Evolutionary conservation across 192 early-diverging fungal species (phyloP).

Genomic region (Mortierella alpina): DNA sequence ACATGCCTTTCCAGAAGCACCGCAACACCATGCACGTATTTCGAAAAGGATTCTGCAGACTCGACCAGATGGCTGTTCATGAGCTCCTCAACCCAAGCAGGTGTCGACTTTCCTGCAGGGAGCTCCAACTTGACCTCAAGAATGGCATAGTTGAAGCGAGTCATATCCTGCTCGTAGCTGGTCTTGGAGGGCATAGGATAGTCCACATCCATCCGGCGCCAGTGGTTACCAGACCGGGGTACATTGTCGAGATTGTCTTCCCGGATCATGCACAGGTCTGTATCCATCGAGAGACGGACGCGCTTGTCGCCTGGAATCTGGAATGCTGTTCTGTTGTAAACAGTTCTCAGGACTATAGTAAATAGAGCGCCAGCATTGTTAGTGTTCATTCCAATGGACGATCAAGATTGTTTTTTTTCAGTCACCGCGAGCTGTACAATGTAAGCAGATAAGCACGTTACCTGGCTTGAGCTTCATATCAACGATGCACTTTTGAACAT

Average conservation of each 20-base stretch:
- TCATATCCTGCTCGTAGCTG: conserved; percentile 85
- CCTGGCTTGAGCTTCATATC: conserved; percentile 74
- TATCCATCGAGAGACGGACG: conserved; percentile 94
- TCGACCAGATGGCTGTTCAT: conserved; percentile 78
- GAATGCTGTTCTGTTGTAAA: conserved; percentile 98
- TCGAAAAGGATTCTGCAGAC: conserved; percentile 88
- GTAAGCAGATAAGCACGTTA: not conserved
- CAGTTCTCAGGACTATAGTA: conserved; percentile 77
- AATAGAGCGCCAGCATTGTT: too few relatives aligned
- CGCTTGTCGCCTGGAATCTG: conserved; percentile 95
- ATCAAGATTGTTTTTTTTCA: too few relatives aligned
- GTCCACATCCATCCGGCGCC: conserved; percentile 89
- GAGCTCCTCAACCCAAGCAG: conserved; percentile 82
- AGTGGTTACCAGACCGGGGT: conserved; percentile 82
- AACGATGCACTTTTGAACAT: conserved; percentile 76
- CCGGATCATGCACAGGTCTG: conserved; percentile 94
- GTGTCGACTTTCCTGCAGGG: conserved; percentile 72
- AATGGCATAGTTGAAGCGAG: conserved; percentile 94
- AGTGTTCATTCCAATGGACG: too few relatives aligned
- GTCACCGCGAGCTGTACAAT: too few relatives aligned
- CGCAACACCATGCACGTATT: conserved; percentile 87
- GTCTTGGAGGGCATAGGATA: conserved; percentile 69
- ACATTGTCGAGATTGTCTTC: conserved; percentile 87
- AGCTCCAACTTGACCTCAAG: conserved; percentile 89
- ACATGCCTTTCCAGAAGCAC: conserved; percentile 73